Evolutionary conservation across 2,329 filamentous ascomycete species (phyloP), one percentile per base, ranked within the genome.

Genomic region (Pseudohalonectria lignicola): DNA sequence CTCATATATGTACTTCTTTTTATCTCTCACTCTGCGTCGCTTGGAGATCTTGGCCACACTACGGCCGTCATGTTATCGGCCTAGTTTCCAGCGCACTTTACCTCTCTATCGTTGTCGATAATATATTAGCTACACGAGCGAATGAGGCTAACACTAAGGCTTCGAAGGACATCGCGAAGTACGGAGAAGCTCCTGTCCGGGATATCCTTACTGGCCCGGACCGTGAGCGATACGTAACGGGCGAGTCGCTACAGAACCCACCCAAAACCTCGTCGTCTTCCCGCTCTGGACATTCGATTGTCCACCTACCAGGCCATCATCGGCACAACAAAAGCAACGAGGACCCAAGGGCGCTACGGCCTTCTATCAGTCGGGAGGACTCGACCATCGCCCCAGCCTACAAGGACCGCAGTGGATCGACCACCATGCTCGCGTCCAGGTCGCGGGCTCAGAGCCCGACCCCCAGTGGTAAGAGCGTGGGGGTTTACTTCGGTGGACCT

Each of bases 391-490:
- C 25, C 3, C 20, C 65, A 48, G 74, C 64, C 48, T 53, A 66
- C 52, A 76, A 71, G 54, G 78, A 79, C 43, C 69, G 69, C 40
- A 66, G 60, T 25, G 61, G 58, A 36, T 66, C 66, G 31, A 63
- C 52, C 35, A 51, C 45, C 41, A 52, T 69, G 67, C 54, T 71
- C 63, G 47, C 54, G 47, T 56, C 64, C 34, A 61, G 61, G 43
- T 68, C 69, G 17, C 79, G 87, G 46, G 79, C 85, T 11, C 75
- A 83, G 43, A 94, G 88, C 57, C 86, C 88, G 19, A 85, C 86
- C 1, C 83, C 87, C 7, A 92, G 85, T 56, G 67, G 74, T 31
- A 74, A 73, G 48, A 86, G 81, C 52, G 70, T 47, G 11, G 36
- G 36, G 15, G 23, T 7, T 20, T 60, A 59, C 37, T 52, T 53